phyloP scores from a whole-genome alignment of 345 rosid species.

The Eutrema yunnanense region DNA sequence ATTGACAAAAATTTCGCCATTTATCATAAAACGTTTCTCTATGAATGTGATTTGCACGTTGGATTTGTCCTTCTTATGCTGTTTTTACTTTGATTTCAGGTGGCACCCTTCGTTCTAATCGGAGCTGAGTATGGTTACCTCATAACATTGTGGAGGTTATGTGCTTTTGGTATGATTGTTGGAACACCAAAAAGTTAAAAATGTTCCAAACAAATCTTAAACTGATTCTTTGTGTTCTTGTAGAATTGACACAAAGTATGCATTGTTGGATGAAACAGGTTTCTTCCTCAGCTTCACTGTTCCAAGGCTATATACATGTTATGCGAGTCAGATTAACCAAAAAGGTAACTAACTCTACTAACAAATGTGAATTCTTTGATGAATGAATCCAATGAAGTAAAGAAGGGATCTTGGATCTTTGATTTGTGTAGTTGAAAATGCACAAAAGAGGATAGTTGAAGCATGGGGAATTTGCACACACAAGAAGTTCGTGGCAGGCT shows the following conservation, averaged over 20 bases:
- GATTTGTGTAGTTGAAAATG: slow-evolving; percentile 41
- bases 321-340: slow-evolving; percentile 47
- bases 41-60: not conserved
- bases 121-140: slow-evolving; percentile 91
- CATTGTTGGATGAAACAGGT: slow-evolving; percentile 39
- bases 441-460: slow-evolving; percentile 40
- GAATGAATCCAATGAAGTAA: not conserved
- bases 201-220: not conserved
- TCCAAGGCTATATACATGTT: slow-evolving; percentile 65
- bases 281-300: slow-evolving; percentile 71
- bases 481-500: slow-evolving; percentile 79
- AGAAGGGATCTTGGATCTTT: not conserved
- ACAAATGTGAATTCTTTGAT: not conserved
- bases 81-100: slow-evolving; percentile 38
- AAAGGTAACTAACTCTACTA: slow-evolving; percentile 41
- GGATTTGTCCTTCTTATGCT: not conserved
- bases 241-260: slow-evolving; percentile 6
- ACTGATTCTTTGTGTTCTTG: not conserved
- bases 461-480: slow-evolving; percentile 79
- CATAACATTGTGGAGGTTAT: slow-evolving; percentile 69
- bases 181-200: not conserved
- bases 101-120: slow-evolving; percentile 69
- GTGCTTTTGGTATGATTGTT: slow-evolving; percentile 53
- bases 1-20: not conserved
- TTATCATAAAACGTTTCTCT: not conserved